Evolutionary conservation across 768 basidiomycete species (phyloP).

Genomic region (Termitomyces sp.): DNA sequence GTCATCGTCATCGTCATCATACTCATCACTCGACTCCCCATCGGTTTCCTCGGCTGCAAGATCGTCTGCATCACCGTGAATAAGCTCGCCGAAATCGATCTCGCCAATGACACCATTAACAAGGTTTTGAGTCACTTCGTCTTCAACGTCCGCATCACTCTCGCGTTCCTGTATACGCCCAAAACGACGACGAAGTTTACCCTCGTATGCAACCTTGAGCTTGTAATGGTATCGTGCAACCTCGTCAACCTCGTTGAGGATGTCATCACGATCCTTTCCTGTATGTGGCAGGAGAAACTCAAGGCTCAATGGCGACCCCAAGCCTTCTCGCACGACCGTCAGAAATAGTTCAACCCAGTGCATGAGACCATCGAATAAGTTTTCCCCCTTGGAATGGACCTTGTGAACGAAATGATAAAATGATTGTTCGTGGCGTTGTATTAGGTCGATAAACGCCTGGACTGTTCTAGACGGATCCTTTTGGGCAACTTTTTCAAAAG

Average conservation of each 20-base stretch:
- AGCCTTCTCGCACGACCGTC: constrained; percentile 82
- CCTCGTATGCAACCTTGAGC: constrained; percentile 89
- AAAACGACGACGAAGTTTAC: constrained; percentile 84
- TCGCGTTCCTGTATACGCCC: constrained; percentile 43
- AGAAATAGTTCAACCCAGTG: constrained; percentile 96
- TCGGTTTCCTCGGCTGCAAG: constrained; percentile 67
- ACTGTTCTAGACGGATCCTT: constrained; percentile 84
- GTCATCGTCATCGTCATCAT: constrained; percentile 11
- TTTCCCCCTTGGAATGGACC: constrained; percentile 94
- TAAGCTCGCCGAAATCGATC: constrained; percentile 75
- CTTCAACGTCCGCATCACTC: constrained; percentile 60
- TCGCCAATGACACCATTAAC: constrained; percentile 79
- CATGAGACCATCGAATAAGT: constrained; percentile 91
- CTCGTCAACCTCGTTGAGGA: constrained; percentile 83
- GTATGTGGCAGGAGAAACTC: constrained; percentile 87
- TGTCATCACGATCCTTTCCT: constrained; percentile 65
- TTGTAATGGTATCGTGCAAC: constrained; percentile 92
- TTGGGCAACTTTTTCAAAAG: constrained; percentile 55
- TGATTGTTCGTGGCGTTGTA: constrained; percentile 89
- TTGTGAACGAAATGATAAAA: constrained; percentile 99
- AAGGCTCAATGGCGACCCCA: constrained; percentile 70
- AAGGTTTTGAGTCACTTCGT: constrained; percentile 77
- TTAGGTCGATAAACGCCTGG: constrained; percentile 88
- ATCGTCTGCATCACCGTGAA: constrained; percentile 75
- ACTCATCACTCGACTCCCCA: constrained; percentile 38